Conservation (phyloP, 2,329 filamentous ascomycete genomes). For the Keithomyces neogunnii region DNA sequence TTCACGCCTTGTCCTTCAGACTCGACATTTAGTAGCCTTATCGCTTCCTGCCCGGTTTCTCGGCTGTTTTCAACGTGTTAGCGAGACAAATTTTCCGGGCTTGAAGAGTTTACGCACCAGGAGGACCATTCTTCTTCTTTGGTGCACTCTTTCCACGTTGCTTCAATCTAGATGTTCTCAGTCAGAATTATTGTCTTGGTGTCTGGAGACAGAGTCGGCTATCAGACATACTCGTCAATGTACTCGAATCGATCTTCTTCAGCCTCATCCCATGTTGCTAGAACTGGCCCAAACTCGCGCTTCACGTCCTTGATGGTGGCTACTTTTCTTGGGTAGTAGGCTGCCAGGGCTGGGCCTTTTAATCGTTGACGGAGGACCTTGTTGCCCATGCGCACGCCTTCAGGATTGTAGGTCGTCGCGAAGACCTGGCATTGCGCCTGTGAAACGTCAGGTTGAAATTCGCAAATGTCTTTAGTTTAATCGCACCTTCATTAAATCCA, state of each 20-base stretch:
- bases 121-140: conserved; percentile 68
- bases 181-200: conserved; percentile 18
- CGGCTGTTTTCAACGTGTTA: conserved; percentile 12
- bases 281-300: conserved; percentile 55
- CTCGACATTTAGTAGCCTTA: conserved; percentile 10
- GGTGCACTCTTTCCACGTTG: conserved; percentile 78
- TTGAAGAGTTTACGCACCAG: conserved; percentile 20
- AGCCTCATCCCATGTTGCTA: conserved; percentile 63
- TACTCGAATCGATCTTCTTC: conserved; percentile 75
- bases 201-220: not conserved
- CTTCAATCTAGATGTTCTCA: conserved; percentile 48
- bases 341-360: conserved; percentile 69
- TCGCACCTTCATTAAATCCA: conserved; percentile 74
- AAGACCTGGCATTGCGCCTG: conserved; percentile 90
- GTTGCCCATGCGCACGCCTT: conserved; percentile 74
- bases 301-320: conserved; percentile 67
- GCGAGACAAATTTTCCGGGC: not conserved
- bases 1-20: not conserved
- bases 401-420: conserved; percentile 82
- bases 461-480: not conserved
- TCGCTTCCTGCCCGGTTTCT: conserved; percentile 22
- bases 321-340: conserved; percentile 79
- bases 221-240: conserved; percentile 51
- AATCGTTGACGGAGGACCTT: conserved; percentile 86
- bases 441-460: conserved; percentile 13